Evolutionary conservation across 2,329 filamentous ascomycete genomes (phyloP).

Genomic region (Cladobotryum protrusum): DNA sequence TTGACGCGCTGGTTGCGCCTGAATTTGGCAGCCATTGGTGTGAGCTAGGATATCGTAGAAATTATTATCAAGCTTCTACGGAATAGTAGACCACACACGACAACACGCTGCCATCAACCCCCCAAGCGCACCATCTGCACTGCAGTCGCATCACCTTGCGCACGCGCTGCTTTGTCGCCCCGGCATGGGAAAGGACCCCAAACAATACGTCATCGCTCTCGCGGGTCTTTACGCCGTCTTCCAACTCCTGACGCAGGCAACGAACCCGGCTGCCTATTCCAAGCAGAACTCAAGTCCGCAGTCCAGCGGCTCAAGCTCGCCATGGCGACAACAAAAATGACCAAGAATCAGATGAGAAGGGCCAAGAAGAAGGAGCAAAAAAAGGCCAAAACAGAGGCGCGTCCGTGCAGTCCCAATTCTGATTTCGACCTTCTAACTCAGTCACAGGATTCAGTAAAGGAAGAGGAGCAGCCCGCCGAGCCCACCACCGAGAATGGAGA

Average conservation of each 20-base stretch:
- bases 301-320: conserved; percentile 25
- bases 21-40: background rate
- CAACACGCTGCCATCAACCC: background rate
- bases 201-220: conserved; percentile 29
- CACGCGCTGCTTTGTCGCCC: conserved; percentile 5
- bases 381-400: conserved; percentile 53
- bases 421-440: background rate
- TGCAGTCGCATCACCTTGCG: background rate
- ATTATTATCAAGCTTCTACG: background rate
- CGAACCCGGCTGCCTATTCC: conserved; percentile 23
- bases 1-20: background rate
- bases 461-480: background rate
- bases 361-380: conserved; percentile 94
- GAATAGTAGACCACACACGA: background rate
- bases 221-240: conserved; percentile 30
- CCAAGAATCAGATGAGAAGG: conserved; percentile 89
- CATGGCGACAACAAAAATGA: conserved; percentile 67
- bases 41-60: background rate
- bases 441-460: background rate
- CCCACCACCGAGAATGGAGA: conserved; percentile 2
- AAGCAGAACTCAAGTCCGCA: conserved; percentile 21
- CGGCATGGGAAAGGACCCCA: conserved; percentile 33
- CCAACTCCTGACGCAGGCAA: conserved; percentile 30
- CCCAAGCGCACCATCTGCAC: background rate
- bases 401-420: background rate